Evolutionary conservation across 495 filamentous ascomycete genomes (phyloP), one percentile per base, ranked within the genome.

Genomic region (Parathielavia hyrcaniae): DNA sequence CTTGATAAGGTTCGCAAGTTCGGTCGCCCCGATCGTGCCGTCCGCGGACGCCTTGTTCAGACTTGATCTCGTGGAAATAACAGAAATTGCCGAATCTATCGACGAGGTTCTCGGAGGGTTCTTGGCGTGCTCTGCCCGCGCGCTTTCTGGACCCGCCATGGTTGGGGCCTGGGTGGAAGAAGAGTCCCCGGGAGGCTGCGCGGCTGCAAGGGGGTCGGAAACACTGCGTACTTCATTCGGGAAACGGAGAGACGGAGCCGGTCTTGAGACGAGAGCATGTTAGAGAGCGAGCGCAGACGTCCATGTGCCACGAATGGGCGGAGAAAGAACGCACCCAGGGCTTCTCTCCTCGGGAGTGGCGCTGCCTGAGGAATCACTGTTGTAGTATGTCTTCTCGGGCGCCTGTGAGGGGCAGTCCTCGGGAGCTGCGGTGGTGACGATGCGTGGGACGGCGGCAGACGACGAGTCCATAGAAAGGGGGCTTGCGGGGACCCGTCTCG

Each of bases 81-180:
- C 86, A 1, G 92, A 97, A 26, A 95, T 88, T 0, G 90, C 88
- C 9, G 93, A 96, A 67, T 97, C 93, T 63, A 97, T 97, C 38
- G 93, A 98, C 2, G 90, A 90, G 48, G 86, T 97, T 60, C 92
- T 85, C 54, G 87, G 84, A 63, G 73, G 47, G 30, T 63, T 64
- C 59, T 66, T 67, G 26, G 51, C 63, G 53, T 64, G 63, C 58
- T 62, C 68, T 50, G 64, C 62, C 57, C 61, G 63, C 51, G 58
- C 58, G 48, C 58, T 61, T 47, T 62, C 62, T 39, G 65, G 44
- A 48, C 68, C 67, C 44, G 69, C 65, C 72, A 74, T 74, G 49
- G 63, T 61, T 39, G 67, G 58, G 19, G 54, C 40, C 49, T 63
- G 60, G 49, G 51, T 60, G 19, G 36, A 20, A 39, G 66, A 55